Base-by-base conservation (phyloP, 495 filamentous ascomycete species). In the Haplographium delicatum region DNA sequence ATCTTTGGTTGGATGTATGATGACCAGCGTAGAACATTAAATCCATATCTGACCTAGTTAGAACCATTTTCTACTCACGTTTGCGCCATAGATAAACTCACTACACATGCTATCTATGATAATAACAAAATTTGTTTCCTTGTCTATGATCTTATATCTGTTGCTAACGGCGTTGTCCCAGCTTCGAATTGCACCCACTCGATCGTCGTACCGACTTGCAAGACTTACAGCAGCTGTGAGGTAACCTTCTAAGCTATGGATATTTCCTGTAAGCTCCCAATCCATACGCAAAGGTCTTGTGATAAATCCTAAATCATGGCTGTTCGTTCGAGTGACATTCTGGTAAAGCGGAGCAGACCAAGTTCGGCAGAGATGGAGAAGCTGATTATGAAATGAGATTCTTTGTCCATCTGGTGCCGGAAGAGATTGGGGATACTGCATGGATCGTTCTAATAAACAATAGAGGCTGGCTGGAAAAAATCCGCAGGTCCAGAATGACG, bases 21-120 rank as follows among this genome's bases (percentile, higher is more conserved):
- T 61, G 34, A 0, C 62, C 65, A 0, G 71, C 70, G 44, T 68
- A 75, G 51, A 62, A 75, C 3, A 75, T 61, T 22, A 75, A 53
- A 23, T 70, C 69, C 1, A 74, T 48, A 50, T 74, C 49, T 57
- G 18, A 11, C 33, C n/a, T n/a, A 11, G 5, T 31, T 31, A n/a
- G n/a, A 31, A 31, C n/a, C 2, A 49, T n/a, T 8, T 9, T 18
- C n/a, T 4, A 43, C n/a, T 43, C 6, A 42, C 5, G 3, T 47
- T 19, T 31, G 1, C 28, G 1, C 1, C 1, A 9, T n/a, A 8
- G 8, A 31, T 9, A 31, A 31, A 53, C 54, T 28, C 44, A 53
- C 48, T 72, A 42, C 69, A 57, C 72, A 73, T 72, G 52, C 69
- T 74, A 54, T 74, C 72, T 22, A 75, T 70, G 50, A 75, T 75